Percentiles rank a stretch among this genome's conserved stretches.
phyloP scores from a whole-genome alignment of 2,329 filamentous ascomycete genomes.

The Gnomoniopsis smithogilvyi region DNA sequence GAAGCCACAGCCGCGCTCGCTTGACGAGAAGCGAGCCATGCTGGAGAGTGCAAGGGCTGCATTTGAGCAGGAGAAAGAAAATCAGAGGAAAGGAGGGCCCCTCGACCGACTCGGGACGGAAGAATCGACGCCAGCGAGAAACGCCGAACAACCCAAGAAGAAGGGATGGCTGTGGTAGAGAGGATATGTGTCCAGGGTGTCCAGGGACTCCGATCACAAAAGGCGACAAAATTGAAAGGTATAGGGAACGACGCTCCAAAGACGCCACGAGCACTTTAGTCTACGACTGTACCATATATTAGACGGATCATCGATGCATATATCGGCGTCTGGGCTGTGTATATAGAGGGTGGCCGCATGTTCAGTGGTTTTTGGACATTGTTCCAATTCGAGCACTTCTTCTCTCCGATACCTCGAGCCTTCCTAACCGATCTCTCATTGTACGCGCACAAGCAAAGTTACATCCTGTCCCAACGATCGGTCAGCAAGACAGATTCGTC shows the following conservation, averaged over 20 bases:
- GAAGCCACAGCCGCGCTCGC: conserved; percentile 30
- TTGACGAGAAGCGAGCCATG: conserved; percentile 30
- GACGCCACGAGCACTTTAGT: background rate
- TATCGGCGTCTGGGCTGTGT: conserved; percentile 15
- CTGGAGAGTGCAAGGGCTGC: conserved; percentile 39
- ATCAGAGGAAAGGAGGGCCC: conserved; percentile 47
- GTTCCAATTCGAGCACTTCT: conserved; percentile 6
- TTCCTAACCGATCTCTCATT: background rate
- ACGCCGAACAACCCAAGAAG: conserved; percentile 31
- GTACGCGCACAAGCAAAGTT: background rate
- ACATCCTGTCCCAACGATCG: background rate
- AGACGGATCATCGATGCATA: conserved; percentile 10
- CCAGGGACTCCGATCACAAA: background rate
- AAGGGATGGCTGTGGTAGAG: conserved; percentile 45
- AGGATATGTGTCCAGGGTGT: background rate
- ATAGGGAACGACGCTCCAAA: background rate
- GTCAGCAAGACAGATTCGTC: background rate
- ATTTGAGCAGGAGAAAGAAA: conserved; percentile 48
- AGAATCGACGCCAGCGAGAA: conserved; percentile 22
- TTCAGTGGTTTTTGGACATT: conserved; percentile 7
- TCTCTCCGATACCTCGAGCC: conserved; percentile 24
- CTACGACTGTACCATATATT: conserved; percentile 10
- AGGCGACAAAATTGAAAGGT: background rate
- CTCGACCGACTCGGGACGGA: conserved; percentile 48
- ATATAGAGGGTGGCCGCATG: conserved; percentile 21